A percentile compares a stretch with the other conserved stretches of the same genome.
Evolutionary conservation across 805 yeast species (phyloP).

Genomic region (Wickerhamiella azyma): DNA sequence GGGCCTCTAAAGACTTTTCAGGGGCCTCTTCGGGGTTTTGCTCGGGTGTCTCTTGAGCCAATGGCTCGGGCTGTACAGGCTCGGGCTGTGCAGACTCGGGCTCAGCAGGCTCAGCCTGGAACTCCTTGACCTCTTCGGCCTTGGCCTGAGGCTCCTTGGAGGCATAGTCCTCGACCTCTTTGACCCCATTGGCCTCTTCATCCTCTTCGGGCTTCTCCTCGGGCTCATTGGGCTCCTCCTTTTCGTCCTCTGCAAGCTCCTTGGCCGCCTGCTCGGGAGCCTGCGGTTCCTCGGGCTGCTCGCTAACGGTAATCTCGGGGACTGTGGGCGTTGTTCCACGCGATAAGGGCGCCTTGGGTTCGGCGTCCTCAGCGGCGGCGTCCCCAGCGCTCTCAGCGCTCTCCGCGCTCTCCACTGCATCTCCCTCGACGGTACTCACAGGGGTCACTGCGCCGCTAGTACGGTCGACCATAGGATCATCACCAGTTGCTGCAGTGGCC

Average conservation of each 20-base stretch:
- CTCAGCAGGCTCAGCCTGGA: not conserved
- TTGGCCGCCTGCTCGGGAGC: slow-evolving; percentile 8
- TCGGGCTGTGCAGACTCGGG: slow-evolving; percentile 6
- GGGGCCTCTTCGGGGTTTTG: slow-evolving; percentile 7
- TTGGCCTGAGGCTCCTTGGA: not conserved
- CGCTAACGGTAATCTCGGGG: not conserved
- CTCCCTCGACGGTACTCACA: too few species aligned
- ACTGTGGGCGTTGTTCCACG: not conserved
- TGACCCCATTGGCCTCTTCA: not conserved
- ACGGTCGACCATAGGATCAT: not conserved
- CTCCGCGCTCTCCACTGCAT: not conserved
- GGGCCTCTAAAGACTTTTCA: slow-evolving; percentile 9
- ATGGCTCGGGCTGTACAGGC: too few species aligned
- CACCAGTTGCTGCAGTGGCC: slow-evolving; percentile 7
- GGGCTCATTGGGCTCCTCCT: not conserved
- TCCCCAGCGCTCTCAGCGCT: not conserved
- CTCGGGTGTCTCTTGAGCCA: slow-evolving; percentile 9
- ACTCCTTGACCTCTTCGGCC: not conserved
- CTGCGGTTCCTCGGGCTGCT: slow-evolving; percentile 5
- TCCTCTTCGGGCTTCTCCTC: slow-evolving; percentile 3
- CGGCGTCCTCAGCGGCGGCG: not conserved
- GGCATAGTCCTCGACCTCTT: too few species aligned
- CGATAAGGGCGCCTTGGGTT: too few species aligned
- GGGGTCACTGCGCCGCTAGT: not conserved
- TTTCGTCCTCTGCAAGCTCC: not conserved